phyloP scores from a whole-genome alignment of 768 basidiomycete genomes.

The Termitomyces eurrhizus region DNA sequence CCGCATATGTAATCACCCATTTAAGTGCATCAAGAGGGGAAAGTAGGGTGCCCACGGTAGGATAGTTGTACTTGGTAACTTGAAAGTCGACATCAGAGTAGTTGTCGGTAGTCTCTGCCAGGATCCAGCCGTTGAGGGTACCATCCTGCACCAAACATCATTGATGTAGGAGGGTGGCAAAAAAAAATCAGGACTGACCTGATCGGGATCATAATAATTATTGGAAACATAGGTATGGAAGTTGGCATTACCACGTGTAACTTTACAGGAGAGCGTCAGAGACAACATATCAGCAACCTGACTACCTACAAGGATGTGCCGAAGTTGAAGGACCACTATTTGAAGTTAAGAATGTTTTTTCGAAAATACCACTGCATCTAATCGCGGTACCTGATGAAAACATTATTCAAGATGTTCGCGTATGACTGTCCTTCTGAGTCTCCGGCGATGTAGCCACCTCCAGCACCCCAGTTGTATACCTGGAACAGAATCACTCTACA shows the following conservation, averaged over 20 bases:
- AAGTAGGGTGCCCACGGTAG: constrained; percentile 26
- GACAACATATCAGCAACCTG: neutral
- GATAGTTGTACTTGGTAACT: constrained; percentile 25
- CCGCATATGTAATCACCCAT: constrained; percentile 25
- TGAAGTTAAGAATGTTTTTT: neutral
- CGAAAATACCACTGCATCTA: neutral
- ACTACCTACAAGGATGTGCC: constrained; percentile 21
- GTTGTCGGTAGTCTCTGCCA: constrained; percentile 23
- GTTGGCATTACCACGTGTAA: constrained; percentile 32
- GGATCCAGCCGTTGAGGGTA: constrained; percentile 25
- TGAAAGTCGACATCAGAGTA: constrained; percentile 32
- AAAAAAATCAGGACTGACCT: constrained; percentile 12
- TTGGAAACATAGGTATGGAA: constrained; percentile 32
- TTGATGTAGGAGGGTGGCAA: neutral
- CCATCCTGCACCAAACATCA: constrained; percentile 18
- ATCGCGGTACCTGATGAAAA: constrained; percentile 26
- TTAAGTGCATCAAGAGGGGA: constrained; percentile 26
- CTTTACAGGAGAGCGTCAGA: constrained; percentile 8
- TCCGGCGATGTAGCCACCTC: constrained; percentile 32
- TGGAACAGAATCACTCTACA: constrained; percentile 4
- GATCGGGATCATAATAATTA: constrained; percentile 31
- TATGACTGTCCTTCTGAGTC: constrained; percentile 30
- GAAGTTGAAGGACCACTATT: constrained; percentile 29
- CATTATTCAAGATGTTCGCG: constrained; percentile 31
- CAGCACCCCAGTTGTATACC: constrained; percentile 32